These are phyloP conservation scores for Lactifluus subvellereus DNA, from an alignment of 768 basidiomycete genomes.

Conservation along the genomic window DNA sequence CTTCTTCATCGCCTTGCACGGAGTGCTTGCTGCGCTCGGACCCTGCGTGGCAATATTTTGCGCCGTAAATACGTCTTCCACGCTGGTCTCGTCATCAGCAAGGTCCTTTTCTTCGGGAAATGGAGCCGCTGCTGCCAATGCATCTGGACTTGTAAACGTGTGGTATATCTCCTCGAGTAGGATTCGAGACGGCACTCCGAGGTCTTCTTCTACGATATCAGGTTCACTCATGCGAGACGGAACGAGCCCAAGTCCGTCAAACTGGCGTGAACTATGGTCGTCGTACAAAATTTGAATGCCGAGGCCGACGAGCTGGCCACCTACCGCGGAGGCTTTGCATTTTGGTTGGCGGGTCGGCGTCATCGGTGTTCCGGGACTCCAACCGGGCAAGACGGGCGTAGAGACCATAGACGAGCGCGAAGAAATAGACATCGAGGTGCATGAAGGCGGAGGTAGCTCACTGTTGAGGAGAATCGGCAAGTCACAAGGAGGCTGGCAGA, in stretches of 20 bases:
- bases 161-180: slow-evolving; percentile 25
- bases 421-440: slow-evolving; percentile 15
- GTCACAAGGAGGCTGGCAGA: slow-evolving; percentile 11
- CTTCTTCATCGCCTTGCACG: slow-evolving; percentile 6
- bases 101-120: slow-evolving; percentile 11
- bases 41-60: slow-evolving; percentile 6
- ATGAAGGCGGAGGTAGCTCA: slow-evolving; percentile 15
- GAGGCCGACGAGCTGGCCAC: slow-evolving; percentile 18
- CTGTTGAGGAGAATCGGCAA: slow-evolving; percentile 17
- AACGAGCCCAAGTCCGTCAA: slow-evolving; percentile 23
- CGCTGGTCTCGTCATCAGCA: slow-evolving; percentile 1
- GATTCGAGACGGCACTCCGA: slow-evolving; percentile 23
- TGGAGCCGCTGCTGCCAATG: slow-evolving; percentile 7
- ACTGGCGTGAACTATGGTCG: slow-evolving; percentile 11
- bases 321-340: slow-evolving; percentile 1
- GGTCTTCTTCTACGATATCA: slow-evolving; percentile 12
- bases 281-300: slow-evolving; percentile 21
- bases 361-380: slow-evolving; percentile 11
- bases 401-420: slow-evolving; percentile 21
- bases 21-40: slow-evolving; percentile 17
- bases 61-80: slow-evolving; percentile 16
- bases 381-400: slow-evolving; percentile 16
- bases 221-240: slow-evolving; percentile 14
- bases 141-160: slow-evolving; percentile 17
- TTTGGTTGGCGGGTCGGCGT: slow-evolving; percentile 20